Evolutionary conservation across 352 stramenopile species (phyloP), one percentile per base, ranked within the genome.

Genomic region (Phytophthora tentaculata): DNA sequence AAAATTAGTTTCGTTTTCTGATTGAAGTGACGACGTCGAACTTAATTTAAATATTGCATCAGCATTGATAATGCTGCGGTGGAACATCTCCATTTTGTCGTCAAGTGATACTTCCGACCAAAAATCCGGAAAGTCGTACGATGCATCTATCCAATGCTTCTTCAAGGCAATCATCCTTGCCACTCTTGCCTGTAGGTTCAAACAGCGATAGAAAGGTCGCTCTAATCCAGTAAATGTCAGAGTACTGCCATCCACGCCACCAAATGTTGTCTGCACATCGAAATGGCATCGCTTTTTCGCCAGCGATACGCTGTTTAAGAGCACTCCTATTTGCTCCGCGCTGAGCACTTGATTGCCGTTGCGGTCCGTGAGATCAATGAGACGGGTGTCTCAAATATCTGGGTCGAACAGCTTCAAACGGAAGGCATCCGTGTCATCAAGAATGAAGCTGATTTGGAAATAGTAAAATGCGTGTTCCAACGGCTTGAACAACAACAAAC

Each of bases 401-500:
- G 49, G 17, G 17, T 56, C 28, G 19, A 56, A 56, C 8, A 56
- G 24, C 28, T 28, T 56, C 7, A 56, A 43, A 26, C 49, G 24
- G 35, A 56, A 56, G 17, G 16, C 49, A 14, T 56, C 28, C 17
- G 49, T 12, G 4, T 43, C 28, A 24, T 44, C 49, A 26, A 17
- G 49, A 44, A 56, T 61, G 17, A 61, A 61, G 41, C 41, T 61
- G 41, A 63, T 71, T 66, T 71, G 35, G 20, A 45, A 57, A 56
- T 69, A 20, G 17, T 61, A 52, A 24, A 61, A 55, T 19, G 60
- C 52, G 47, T 61, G 19, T 59, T 69, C 41, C 45, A 73, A 59
- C 13, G 65, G 65, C 65, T 61, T 73, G 58, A 69, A 69, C 44
- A 73, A 22, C 35, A 73, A 49, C 62, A 74, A 44, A 28, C 61